Evolutionary conservation across 1,284 basidiomycete genomes (phyloP).

Genomic region (Coniophora puteana): DNA sequence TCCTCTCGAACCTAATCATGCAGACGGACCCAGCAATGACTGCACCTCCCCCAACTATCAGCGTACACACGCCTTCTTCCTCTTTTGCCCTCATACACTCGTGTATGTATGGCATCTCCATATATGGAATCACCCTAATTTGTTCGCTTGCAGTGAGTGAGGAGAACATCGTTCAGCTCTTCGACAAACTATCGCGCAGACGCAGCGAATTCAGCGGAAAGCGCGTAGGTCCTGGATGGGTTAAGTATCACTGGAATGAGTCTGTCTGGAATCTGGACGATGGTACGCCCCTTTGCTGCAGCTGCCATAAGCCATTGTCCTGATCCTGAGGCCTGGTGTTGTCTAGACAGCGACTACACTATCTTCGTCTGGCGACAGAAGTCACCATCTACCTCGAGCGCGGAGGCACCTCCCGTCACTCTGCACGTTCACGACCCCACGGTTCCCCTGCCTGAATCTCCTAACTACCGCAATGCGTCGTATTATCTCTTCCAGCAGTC

Average conservation of each 20-base stretch:
- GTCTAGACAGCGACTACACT: slow-evolving; percentile 70
- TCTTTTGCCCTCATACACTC: slow-evolving; percentile 75
- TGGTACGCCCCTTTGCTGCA: slow-evolving; percentile 41
- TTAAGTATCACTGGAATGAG: slow-evolving; percentile 77
- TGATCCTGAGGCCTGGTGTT: slow-evolving; percentile 1
- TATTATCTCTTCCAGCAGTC: slow-evolving; percentile 60
- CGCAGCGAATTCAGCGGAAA: slow-evolving; percentile 51
- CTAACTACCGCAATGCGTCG: slow-evolving; percentile 63
- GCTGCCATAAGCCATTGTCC: neutral
- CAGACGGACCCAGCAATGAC: slow-evolving; percentile 6
- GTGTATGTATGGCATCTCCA: slow-evolving; percentile 38
- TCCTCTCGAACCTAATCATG: too few relatives aligned
- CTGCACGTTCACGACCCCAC: slow-evolving; percentile 65
- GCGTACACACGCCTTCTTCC: slow-evolving; percentile 68
- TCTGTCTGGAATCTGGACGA: slow-evolving; percentile 78
- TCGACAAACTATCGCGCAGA: slow-evolving; percentile 68
- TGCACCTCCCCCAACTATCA: slow-evolving; percentile 42
- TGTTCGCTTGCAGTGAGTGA: slow-evolving; percentile 47
- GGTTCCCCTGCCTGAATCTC: slow-evolving; percentile 51
- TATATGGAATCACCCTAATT: slow-evolving; percentile 9
- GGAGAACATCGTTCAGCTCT: slow-evolving; percentile 58
- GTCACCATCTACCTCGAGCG: slow-evolving; percentile 20
- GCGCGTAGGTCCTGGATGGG: slow-evolving; percentile 68
- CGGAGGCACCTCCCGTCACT: slow-evolving; percentile 36
- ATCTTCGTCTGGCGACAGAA: slow-evolving; percentile 73